Base-by-base conservation (phyloP, 768 basidiomycete species). In the Vararia minispora region DNA sequence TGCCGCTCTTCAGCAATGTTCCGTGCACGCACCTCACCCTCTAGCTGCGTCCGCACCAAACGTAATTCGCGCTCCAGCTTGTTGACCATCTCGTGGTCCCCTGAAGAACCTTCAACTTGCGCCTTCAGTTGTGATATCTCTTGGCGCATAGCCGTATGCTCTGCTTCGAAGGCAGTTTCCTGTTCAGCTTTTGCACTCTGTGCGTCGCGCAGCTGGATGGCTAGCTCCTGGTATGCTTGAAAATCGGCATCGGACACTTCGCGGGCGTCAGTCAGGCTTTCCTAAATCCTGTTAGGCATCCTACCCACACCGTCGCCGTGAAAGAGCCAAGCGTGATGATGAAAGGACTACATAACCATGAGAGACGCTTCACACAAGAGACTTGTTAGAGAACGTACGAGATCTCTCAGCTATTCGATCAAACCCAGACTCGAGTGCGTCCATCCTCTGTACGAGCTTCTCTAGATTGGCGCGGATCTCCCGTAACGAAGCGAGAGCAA, bases 331-430 rank as follows among this genome's bases (percentile, higher is more conserved):
- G 21, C 84, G 65, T 12, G 86, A 87, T 28, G 78, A 68, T 12
- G 86, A 88, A 27, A 88, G 66, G 25, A 90, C 87, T 88, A 37
- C 22, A 26, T 39, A 41, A 28, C 13, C 16, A 35, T 35, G 24
- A 42, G 42, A n/a, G 44, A 41, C 29, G 45, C 27, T 34, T 14
- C 16, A 28, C 17, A 13, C 28, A 31, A 31, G 21, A 26, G 13
- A 6, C 29, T 20, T 13, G 10, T 18, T 7, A 22, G 16, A 13
- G n/a, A 21, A 44, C 85, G 40, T 54, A 89, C 89, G 57, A 42
- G 85, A 86, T 33, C 82, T 74, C 54, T 91, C 87, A 3, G 85
- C 82, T 49, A 92, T 80, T 45, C 76, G 72, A 49, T 92, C 90
- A 51, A 95, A 91, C 2, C 81, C 80, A 1, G 72, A 56, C 54